phyloP scores from a whole-genome alignment of 257 asterid genomes.

The Rauvolfia tetraphylla region DNA sequence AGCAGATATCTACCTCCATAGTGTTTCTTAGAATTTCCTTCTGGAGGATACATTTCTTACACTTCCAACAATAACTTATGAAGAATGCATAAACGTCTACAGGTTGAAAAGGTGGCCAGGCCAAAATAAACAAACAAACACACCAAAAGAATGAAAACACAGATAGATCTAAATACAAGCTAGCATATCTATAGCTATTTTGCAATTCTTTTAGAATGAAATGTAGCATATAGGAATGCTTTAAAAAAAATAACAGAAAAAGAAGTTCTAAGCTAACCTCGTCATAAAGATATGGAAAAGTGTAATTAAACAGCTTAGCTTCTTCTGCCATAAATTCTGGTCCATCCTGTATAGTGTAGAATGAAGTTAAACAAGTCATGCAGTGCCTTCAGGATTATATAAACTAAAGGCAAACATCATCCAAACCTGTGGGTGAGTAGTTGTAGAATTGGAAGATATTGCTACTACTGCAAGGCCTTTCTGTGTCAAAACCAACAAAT shows the following conservation, averaged over 20 bases:
- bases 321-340: slow-evolving; percentile 89
- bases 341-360: slow-evolving; percentile 66
- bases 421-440: slow-evolving; percentile 88
- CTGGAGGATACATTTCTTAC: not conserved
- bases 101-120: not conserved
- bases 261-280: slow-evolving; percentile 43
- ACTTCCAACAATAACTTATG: not conserved
- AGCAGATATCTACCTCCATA: not conserved
- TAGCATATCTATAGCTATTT: not conserved
- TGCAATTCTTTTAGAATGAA: not conserved
- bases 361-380: slow-evolving; percentile 29
- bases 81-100: not conserved
- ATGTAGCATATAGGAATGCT: not conserved
- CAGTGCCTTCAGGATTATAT: slow-evolving; percentile 31
- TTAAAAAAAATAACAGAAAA: not conserved
- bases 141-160: not conserved
- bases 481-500: slow-evolving; percentile 38
- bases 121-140: not conserved
- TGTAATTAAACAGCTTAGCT: slow-evolving; percentile 63
- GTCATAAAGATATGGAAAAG: slow-evolving; percentile 84
- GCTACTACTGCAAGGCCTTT: slow-evolving; percentile 91
- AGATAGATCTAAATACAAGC: not conserved
- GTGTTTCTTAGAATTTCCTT: not conserved
- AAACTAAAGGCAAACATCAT: slow-evolving; percentile 30
- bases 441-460: slow-evolving; percentile 75